Evolutionary conservation across 2,329 filamentous ascomycete genomes (phyloP).

Genomic region (Colletotrichum camelliae): DNA sequence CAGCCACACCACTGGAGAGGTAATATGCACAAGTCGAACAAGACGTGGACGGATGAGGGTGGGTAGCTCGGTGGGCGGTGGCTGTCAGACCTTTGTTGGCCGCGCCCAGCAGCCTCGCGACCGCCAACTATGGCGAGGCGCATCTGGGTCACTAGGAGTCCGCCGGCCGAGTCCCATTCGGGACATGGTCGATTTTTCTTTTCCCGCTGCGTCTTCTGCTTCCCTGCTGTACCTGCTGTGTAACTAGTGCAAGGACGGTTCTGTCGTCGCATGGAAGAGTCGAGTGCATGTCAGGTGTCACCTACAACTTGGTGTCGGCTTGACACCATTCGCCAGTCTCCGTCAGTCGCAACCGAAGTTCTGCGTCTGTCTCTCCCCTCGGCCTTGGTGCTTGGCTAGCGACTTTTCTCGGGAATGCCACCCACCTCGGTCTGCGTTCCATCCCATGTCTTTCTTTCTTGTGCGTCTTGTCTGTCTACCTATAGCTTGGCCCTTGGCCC

Average conservation of each 20-base stretch:
- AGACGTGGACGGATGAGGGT: constrained; percentile 19
- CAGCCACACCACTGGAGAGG: constrained; percentile 18
- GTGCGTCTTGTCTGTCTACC: neutral
- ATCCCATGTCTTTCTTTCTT: neutral
- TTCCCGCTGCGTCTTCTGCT: constrained; percentile 1
- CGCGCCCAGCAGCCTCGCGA: constrained; percentile 16
- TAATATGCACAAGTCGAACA: constrained; percentile 13
- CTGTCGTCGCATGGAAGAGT: constrained; percentile 15
- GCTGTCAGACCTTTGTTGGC: constrained; percentile 22
- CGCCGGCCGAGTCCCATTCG: neutral
- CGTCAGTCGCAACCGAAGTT: neutral
- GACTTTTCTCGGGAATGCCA: constrained; percentile 12
- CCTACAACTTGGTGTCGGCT: neutral
- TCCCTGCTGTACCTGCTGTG: constrained; percentile 12
- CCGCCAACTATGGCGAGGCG: constrained; percentile 20
- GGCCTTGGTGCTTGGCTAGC: neutral
- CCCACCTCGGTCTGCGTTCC: constrained; percentile 13
- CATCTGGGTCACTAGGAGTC: constrained; percentile 18
- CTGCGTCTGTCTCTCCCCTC: neutral
- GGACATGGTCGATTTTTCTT: constrained; percentile 4
- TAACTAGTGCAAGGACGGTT: constrained; percentile 16
- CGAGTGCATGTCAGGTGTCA: constrained; percentile 16
- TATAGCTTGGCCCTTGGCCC: neutral
- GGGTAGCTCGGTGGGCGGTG: constrained; percentile 21
- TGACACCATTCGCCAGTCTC: neutral